Base-by-base conservation (phyloP, 2,329 filamentous ascomycete genomes). In the Aspergillus brasiliensis region DNA sequence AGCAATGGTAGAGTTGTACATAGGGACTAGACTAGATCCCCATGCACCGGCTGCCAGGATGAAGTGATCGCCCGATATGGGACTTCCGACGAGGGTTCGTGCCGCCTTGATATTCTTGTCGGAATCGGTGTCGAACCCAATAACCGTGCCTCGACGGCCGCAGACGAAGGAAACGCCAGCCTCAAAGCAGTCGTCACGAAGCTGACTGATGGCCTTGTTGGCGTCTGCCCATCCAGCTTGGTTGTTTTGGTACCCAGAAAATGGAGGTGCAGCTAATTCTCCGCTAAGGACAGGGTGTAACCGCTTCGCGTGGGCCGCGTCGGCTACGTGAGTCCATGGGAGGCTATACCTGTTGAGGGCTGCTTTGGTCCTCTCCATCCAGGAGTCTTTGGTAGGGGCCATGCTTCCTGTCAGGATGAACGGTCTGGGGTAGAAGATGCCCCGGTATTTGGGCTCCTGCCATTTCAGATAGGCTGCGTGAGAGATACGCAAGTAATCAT, bases 201-300 rank as follows among this genome's bases (percentile, higher is more conserved):
- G 56, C 23, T 62, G 62, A 1, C 44, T 52, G 27, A 69, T 56
- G 3, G 64, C 67, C 21, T 65, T 67, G 2, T 51, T 51, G 10
- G 67, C 65, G 55, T 69, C 66, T 25, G 61, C 67, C 67, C 67
- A 69, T 5, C 67, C 66, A 11, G 66, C 67, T 44, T 68, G 64
- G 2, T 63, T 31, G 49, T 69, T 67, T 25, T 58, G 37, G 38
- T 69, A 68, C 2, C 65, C 66, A 4, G 59, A 48, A 31, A 67
- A 67, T 2, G 51, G 49, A 5, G 65, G 65, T 3, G 21, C 47
- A 1, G 65, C 62, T 8, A 67, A 60, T n/a, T 56, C 21, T 11
- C 66, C 67, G 21, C 44, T 63, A 8, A 69, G 48, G 6, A 60
- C 53, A 2, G 65, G 66, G 44, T 66, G 70, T 25, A 78, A 82